Base-by-base conservation (phyloP, 1,284 basidiomycete genomes). In the Cystobasidiaceae sp. region DNA sequence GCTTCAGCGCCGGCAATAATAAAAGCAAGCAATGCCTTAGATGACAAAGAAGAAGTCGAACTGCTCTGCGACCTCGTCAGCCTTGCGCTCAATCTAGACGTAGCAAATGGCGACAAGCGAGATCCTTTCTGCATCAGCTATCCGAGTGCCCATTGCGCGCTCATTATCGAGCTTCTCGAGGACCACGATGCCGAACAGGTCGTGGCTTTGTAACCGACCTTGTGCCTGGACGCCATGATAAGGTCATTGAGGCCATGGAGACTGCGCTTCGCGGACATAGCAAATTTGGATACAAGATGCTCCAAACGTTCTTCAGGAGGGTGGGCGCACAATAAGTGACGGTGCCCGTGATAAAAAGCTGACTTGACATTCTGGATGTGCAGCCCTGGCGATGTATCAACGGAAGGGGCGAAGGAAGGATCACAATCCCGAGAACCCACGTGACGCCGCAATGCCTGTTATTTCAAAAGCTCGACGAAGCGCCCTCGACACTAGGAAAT, bases 231-330 rank as follows among this genome's bases (percentile, higher is more conserved):
- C 44, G 61, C 23, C 51, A 64, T 28, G 61, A 55, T 37, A 52
- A 55, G 9, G 52, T 64, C 28, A 39, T 46, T 33, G 30, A 55
- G 17, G 33, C 25, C 25, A 43, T 64, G 51, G 61, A 64, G 13
- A 43, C 33, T n/a, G 51, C 39, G 27, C 52, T 64, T 17, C 33
- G 32, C 23, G 45, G 43, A 3, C 51, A 48, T 28, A 64, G 55
- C 28, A 55, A 64, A n/a, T 64, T 64, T 39, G 61, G 39, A 43
- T 45, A 50, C 34, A 43, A 55, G 6, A n/a, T 51, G 6, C 27
- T 56, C 4, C 61, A 45, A 34, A 56, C 28, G n/a, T 64, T 64
- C 44, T 64, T 64, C 52, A 64, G 41, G 17, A 15, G 52, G 28
- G 61, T 64, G 43, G 55, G 60, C 45, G n/a, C n/a, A n/a, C n/a